These are phyloP conservation scores for Fragaria vesca DNA, from an alignment of 306 rosid genomes.

Conservation along the genomic window DNA sequence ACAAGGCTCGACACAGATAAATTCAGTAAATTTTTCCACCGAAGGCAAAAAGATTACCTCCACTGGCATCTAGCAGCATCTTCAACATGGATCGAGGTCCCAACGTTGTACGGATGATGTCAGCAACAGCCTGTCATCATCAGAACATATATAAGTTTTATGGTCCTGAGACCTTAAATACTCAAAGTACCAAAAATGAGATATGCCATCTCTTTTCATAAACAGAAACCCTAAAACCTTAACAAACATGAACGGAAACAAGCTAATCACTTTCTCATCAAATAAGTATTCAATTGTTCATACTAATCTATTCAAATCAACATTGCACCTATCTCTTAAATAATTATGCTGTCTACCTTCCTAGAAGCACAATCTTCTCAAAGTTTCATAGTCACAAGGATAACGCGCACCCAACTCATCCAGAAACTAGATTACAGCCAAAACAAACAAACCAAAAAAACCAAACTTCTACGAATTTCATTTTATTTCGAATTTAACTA, in stretches of 20 bases:
- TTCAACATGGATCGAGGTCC: conserved; percentile 97
- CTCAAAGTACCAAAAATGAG: not conserved
- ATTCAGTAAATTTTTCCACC: not conserved
- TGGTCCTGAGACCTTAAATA: not conserved
- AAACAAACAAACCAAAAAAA: not conserved
- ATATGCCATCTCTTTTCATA: not conserved
- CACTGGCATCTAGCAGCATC: conserved; percentile 80
- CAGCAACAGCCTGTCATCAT: conserved; percentile 77
- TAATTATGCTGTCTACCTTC: not conserved
- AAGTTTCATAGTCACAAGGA: not conserved
- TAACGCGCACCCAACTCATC: not conserved
- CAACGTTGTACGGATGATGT: conserved; percentile 86
- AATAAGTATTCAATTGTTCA: not conserved
- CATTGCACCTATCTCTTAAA: not conserved
- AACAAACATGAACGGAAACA: not conserved
- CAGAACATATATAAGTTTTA: not conserved
- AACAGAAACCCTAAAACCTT: not conserved
- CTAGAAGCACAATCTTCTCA: not conserved
- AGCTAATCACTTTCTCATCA: not conserved
- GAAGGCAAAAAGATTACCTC: conserved; percentile 47
- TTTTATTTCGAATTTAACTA: not conserved
- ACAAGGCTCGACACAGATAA: not conserved
- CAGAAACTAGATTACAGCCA: not conserved
- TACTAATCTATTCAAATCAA: not conserved
- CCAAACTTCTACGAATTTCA: not conserved